Conservation (phyloP, 2,329 filamentous ascomycete species). For the Aspergillus brasiliensis region DNA sequence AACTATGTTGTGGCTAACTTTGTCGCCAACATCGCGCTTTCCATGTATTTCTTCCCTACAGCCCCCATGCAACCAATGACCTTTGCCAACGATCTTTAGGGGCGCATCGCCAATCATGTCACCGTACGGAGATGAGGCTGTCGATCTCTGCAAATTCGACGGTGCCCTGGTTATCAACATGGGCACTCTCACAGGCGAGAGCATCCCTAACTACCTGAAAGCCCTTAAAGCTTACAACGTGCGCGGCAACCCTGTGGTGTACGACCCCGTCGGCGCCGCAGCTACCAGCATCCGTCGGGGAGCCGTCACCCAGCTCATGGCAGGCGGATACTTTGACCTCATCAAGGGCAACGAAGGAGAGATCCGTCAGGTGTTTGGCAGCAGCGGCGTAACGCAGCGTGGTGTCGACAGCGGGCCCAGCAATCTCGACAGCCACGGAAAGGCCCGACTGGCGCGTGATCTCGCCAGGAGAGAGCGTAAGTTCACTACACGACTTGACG, state of each 20-base stretch:
- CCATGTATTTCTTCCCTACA: slow-evolving; percentile 51
- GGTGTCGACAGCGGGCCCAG: slow-evolving; percentile 78
- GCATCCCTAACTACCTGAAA: slow-evolving; percentile 68
- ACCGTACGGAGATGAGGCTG: slow-evolving; percentile 78
- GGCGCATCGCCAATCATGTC: slow-evolving; percentile 95
- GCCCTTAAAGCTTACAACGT: slow-evolving; percentile 82
- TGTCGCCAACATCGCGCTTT: slow-evolving; percentile 84
- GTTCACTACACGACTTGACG: slow-evolving; percentile 8
- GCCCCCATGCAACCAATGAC: not conserved
- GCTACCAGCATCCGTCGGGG: slow-evolving; percentile 73
- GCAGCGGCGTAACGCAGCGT: slow-evolving; percentile 64
- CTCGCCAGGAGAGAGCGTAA: slow-evolving; percentile 67
- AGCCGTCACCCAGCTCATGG: slow-evolving; percentile 71
- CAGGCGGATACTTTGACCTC: slow-evolving; percentile 75
- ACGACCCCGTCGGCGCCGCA: slow-evolving; percentile 89
- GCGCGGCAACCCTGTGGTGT: slow-evolving; percentile 71
- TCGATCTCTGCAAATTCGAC: slow-evolving; percentile 74
- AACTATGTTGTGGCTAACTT: slow-evolving; percentile 96
- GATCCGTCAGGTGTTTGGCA: slow-evolving; percentile 71
- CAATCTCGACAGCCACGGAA: slow-evolving; percentile 55
- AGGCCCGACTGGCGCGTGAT: slow-evolving; percentile 63
- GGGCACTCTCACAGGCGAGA: slow-evolving; percentile 82
- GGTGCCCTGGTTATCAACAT: slow-evolving; percentile 90
- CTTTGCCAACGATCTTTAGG: slow-evolving; percentile 32
- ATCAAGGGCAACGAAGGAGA: slow-evolving; percentile 96